Conservation (phyloP, 2,329 filamentous ascomycete species). For the Talaromyces sp. region DNA sequence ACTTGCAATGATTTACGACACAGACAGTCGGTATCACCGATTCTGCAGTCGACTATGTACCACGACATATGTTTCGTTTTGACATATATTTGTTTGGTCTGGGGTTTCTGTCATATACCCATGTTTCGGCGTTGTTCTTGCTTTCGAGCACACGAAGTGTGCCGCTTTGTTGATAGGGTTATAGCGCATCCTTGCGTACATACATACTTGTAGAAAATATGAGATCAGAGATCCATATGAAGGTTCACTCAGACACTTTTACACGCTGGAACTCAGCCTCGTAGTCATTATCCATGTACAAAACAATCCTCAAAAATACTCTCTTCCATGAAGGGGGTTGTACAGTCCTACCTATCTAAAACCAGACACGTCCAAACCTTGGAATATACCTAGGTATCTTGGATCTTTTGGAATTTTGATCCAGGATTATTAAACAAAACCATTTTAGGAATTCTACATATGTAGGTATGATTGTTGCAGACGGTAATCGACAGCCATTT, state of each 20-base stretch:
- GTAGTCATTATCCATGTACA: not conserved
- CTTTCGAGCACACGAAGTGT: not conserved
- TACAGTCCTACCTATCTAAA: not conserved
- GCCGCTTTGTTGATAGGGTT: not conserved
- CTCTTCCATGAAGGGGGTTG: not conserved
- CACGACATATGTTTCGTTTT: conserved; percentile 3
- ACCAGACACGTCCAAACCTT: not conserved
- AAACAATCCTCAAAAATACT: not conserved
- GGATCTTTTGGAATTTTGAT: not conserved
- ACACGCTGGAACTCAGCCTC: not conserved
- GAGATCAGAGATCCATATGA: not conserved
- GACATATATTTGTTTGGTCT: not conserved
- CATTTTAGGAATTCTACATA: not conserved
- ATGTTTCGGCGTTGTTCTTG: not conserved
- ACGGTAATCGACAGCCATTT: not conserved
- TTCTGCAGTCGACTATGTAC: not conserved
- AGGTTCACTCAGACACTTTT: not conserved
- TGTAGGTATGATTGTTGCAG: not conserved
- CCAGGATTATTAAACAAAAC: not conserved
- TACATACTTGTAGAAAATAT: not conserved
- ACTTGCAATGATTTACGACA: not conserved
- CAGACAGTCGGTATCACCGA: not conserved
- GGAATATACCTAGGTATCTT: not conserved
- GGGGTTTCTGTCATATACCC: conserved; percentile 1
- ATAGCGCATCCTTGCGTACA: not conserved